Evolutionary conservation across 2,329 filamentous ascomycete species (phyloP).

Genomic region (Hymenoscyphus repandus): DNA sequence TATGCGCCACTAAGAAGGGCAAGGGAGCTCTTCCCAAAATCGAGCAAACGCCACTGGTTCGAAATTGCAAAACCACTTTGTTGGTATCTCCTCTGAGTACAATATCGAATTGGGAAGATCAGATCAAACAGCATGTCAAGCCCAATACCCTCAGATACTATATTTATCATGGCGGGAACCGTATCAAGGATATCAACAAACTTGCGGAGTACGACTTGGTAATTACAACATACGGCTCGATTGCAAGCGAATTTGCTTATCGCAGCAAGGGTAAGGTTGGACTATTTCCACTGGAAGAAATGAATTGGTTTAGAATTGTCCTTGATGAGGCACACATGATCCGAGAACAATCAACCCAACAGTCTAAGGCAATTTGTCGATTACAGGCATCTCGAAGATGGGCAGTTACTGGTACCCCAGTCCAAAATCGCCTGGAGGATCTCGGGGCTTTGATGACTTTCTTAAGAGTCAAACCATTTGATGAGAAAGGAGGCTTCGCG

Average conservation of each 20-base stretch:
- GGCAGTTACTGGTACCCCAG: conserved; percentile 95
- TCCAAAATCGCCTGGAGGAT: conserved; percentile 91
- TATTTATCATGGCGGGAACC: conserved; percentile 78
- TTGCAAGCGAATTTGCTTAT: conserved; percentile 70
- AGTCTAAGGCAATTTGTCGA: conserved; percentile 79
- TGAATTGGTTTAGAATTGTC: conserved; percentile 91
- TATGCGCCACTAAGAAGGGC: conserved; percentile 26
- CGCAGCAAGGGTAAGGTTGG: conserved; percentile 57
- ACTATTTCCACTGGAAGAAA: conserved; percentile 62
- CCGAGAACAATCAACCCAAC: conserved; percentile 73
- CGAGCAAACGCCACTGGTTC: conserved; percentile 39
- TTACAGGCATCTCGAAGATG: conserved; percentile 78
- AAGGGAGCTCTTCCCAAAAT: conserved; percentile 28
- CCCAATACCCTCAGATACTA: conserved; percentile 63
- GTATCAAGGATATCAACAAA: conserved; percentile 62
- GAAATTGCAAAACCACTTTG: conserved; percentile 74
- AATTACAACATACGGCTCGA: conserved; percentile 87
- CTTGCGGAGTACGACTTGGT: conserved; percentile 76
- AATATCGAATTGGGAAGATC: conserved; percentile 89
- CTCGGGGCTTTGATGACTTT: conserved; percentile 83
- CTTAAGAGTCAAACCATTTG: conserved; percentile 77
- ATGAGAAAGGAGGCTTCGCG: conserved; percentile 69
- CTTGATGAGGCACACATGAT: conserved; percentile 95
- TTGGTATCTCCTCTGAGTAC: conserved; percentile 87
- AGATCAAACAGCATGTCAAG: conserved; percentile 77